Evolutionary conservation across 805 yeast genomes (phyloP).

Genomic region (Teunomyces funiuensis): DNA sequence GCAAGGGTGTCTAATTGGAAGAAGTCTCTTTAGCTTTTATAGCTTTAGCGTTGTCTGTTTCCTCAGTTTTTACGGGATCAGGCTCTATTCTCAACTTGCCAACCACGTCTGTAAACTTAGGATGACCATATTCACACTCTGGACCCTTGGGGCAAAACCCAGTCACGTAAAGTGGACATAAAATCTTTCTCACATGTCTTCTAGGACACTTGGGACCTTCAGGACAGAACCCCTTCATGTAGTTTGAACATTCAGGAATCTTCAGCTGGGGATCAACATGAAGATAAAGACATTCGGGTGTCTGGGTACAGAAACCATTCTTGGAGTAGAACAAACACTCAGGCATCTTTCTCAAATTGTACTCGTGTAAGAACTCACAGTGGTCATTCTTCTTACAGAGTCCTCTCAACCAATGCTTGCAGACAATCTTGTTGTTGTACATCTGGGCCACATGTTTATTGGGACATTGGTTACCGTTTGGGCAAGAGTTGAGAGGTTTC

Average conservation of each 20-base stretch:
- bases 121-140: conserved; percentile 79
- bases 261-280: conserved; percentile 89
- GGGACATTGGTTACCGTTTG: conserved; percentile 81
- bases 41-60: not conserved
- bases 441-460: conserved; percentile 72
- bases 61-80: conserved; percentile 20
- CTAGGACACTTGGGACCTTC: conserved; percentile 84
- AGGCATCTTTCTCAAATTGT: conserved; percentile 91
- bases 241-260: conserved; percentile 84
- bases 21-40: conserved; percentile 25
- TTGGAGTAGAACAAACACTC: conserved; percentile 88
- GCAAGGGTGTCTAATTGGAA: not conserved
- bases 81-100: conserved; percentile 44
- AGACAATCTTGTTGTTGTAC: conserved; percentile 66
- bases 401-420: conserved; percentile 98
- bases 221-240: conserved; percentile 86
- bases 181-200: conserved; percentile 71
- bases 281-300: conserved; percentile 89
- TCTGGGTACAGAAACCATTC: conserved; percentile 84
- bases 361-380: conserved; percentile 95
- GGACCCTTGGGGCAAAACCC: conserved; percentile 52
- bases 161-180: conserved; percentile 78
- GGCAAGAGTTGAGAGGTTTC: conserved; percentile 65
- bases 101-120: conserved; percentile 56
- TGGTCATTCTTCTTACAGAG: conserved; percentile 94